phyloP scores from a whole-genome alignment of 306 rosid species.

The Comarum palustre region DNA sequence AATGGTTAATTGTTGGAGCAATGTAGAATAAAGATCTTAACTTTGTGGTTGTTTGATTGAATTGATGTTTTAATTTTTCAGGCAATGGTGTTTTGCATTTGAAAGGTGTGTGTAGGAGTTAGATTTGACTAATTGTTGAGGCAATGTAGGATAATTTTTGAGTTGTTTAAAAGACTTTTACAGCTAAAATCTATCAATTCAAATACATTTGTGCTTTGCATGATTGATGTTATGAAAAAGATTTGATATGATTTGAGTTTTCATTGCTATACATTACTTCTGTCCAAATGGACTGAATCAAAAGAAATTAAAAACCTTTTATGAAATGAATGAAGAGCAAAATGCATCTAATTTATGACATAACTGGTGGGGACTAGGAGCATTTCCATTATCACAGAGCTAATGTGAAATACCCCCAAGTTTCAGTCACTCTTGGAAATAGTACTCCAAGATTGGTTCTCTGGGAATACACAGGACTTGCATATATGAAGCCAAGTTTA shows the following conservation, averaged over 20 bases:
- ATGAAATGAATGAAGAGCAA: slow-evolving; percentile 1
- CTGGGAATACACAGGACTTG: not conserved
- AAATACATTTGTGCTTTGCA: not conserved
- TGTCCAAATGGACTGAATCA: not conserved
- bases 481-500: not conserved
- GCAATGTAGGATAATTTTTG: slow-evolving; percentile 19
- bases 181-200: not conserved
- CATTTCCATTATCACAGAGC: not conserved
- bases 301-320: slow-evolving; percentile 1
- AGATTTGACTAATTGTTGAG: not conserved
- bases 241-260: slow-evolving; percentile 4
- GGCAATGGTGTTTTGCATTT: not conserved
- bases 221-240: not conserved
- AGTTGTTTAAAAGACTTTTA: not conserved
- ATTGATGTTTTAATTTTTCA: slow-evolving; percentile 6
- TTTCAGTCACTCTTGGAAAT: not conserved
- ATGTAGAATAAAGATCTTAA: not conserved
- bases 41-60: not conserved
- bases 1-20: too few species aligned
- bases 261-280: not conserved
- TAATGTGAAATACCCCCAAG: too few species aligned
- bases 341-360: not conserved
- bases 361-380: not conserved
- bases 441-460: not conserved
- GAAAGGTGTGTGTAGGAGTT: not conserved